Percentiles rank a stretch among this genome's conserved stretches.
Evolutionary conservation across 768 basidiomycete genomes (phyloP).

Genomic region (Hygrophorus russula): DNA sequence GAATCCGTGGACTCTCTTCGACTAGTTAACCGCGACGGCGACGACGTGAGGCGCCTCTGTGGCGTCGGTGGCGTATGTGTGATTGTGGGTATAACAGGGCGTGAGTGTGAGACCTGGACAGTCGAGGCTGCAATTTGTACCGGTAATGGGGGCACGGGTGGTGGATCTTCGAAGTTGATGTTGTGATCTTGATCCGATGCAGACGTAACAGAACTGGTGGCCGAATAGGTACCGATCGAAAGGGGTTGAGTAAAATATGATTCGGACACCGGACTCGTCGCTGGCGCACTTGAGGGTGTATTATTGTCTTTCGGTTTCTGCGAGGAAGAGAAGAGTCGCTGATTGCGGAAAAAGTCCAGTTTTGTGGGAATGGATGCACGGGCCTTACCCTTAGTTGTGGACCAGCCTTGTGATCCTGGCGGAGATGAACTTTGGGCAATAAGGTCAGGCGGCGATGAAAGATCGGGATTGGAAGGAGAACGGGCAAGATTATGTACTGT

Average conservation of each 20-base stretch:
- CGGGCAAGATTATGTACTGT: not conserved
- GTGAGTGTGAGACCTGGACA: not conserved
- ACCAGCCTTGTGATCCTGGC: slow-evolving; percentile 8
- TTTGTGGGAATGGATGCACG: slow-evolving; percentile 3
- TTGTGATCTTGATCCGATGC: too few species aligned
- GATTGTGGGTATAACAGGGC: slow-evolving; percentile 15
- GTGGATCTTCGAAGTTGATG: too few species aligned
- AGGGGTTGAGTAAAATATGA: not conserved
- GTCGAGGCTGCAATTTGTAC: not conserved
- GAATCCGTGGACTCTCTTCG: slow-evolving; percentile 25
- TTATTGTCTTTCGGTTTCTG: slow-evolving; percentile 2
- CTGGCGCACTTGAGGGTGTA: not conserved
- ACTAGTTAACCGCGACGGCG: slow-evolving; percentile 8
- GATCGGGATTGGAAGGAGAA: slow-evolving; percentile 17
- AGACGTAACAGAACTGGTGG: too few species aligned
- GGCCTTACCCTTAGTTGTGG: slow-evolving; percentile 1
- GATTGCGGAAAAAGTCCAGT: slow-evolving; percentile 3
- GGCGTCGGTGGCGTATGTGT: slow-evolving; percentile 24
- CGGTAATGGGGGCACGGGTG: too few species aligned
- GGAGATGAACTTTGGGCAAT: slow-evolving; percentile 11
- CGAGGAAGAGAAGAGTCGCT: not conserved
- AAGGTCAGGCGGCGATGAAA: slow-evolving; percentile 10
- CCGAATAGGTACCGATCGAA: too few species aligned
- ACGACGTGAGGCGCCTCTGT: slow-evolving; percentile 9
- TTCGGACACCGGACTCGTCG: slow-evolving; percentile 5